Base-by-base conservation (phyloP, 306 rosid species). In the Sechiopsis laciniata region DNA sequence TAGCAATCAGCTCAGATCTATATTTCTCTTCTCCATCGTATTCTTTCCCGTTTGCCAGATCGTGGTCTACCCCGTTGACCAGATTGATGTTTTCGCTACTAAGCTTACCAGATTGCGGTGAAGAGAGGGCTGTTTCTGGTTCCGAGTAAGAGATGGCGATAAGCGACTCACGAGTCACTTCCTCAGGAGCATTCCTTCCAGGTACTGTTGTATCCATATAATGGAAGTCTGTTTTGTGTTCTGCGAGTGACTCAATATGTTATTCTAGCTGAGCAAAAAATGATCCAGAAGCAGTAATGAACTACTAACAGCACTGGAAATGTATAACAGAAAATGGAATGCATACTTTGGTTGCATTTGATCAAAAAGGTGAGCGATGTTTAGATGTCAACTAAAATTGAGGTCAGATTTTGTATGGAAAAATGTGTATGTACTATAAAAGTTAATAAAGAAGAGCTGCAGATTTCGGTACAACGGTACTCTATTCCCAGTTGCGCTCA, bases 91-190 rank as follows among this genome's bases (percentile, higher is more conserved):
- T 64, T 15, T 75, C 64, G 2, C 54, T 37, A 21, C 20, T 75
- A 19, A 45, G 62, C 76, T 78, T 83, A 21, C 56, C 85, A 71
- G 75, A 17, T 55, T 21, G 63, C 20, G 71, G 67, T 66, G 88
- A 71, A 74, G 74, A 46, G 69, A 75, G 52, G 58, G 10, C 76
- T 56, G 79, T 65, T 40, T 85, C 87, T 76, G 89, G 87, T 71
- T 73, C 76, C 26, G 59, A 40, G 78, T 83, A 78, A 45, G 89
- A 80, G 45, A 85, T 83, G 77, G 83, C 72, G 29, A 85, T 85
- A 24, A 85, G 87, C 46, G 85, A 85, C 81, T 85, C 89, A 71
- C 89, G 82, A 68, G 89, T 78, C 85, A 76, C 81, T 79, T 85
- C 89, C 51, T 85, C 83, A 22, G 80, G 24, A 67, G 66, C 78